A percentile compares a stretch with the other conserved stretches of the same genome.
phyloP scores from a whole-genome alignment of 2,329 filamentous ascomycete species.

The Cadophora sp. region DNA sequence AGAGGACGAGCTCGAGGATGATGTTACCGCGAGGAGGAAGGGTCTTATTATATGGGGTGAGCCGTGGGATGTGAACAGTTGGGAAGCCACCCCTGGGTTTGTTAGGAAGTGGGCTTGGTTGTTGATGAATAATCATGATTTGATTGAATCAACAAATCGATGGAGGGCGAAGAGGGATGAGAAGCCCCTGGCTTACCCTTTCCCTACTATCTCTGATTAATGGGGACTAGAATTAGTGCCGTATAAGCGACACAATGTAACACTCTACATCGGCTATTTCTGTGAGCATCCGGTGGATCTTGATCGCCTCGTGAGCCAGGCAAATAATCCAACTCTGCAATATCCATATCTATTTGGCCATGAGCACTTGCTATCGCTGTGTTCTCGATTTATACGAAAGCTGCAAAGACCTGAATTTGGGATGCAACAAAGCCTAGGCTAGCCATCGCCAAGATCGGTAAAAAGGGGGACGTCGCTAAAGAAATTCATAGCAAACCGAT shows the following conservation, averaged over 20 bases:
- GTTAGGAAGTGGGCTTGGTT: conserved; percentile 32
- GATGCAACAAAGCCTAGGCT: background rate
- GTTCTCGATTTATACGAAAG: background rate
- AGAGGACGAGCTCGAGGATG: conserved; percentile 23
- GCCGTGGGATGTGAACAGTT: conserved; percentile 30
- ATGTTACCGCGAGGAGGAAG: conserved; percentile 25
- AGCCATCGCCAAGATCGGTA: background rate
- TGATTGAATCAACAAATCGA: conserved; percentile 32
- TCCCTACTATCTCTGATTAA: background rate
- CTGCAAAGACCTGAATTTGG: background rate
- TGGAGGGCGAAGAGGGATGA: conserved; percentile 32
- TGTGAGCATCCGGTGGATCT: too few species aligned
- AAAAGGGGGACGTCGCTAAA: background rate
- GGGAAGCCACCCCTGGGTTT: conserved; percentile 36
- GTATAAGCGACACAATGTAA: too few species aligned
- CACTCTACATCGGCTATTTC: too few species aligned
- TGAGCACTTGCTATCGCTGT: background rate
- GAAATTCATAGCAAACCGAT: background rate
- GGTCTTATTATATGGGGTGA: conserved; percentile 38
- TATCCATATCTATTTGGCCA: too few species aligned
- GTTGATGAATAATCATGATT: conserved; percentile 31
- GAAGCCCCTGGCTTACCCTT: background rate
- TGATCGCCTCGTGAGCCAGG: too few species aligned
- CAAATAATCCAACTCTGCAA: too few species aligned
- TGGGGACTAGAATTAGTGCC: too few species aligned